Percentiles rank a stretch among this genome's conserved stretches.
Evolutionary conservation across 768 basidiomycete genomes (phyloP).

Genomic region (Hypholoma sublateritium): DNA sequence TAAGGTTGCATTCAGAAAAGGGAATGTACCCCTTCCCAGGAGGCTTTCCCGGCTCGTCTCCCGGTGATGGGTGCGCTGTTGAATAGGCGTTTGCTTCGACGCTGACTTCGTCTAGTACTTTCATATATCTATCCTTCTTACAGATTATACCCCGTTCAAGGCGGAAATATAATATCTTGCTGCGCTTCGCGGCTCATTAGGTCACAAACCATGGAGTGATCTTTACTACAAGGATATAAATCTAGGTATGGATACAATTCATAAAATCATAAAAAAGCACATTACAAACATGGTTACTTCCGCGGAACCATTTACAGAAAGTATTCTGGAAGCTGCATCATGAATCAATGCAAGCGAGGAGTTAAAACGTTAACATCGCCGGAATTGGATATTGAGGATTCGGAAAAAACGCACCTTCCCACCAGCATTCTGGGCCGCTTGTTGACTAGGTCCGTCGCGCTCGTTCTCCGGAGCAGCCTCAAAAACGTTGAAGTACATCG

Average conservation of each 20-base stretch:
- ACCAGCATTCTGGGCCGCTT: slow-evolving; percentile 66
- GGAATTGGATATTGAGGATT: neutral
- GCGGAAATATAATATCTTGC: slow-evolving; percentile 2
- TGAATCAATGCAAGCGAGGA: slow-evolving; percentile 13
- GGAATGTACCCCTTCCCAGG: slow-evolving; percentile 19
- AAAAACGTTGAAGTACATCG: slow-evolving; percentile 96
- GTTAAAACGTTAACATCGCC: slow-evolving; percentile 2
- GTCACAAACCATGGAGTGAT: slow-evolving; percentile 2
- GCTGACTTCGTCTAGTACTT: slow-evolving; percentile 1
- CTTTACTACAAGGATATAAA: slow-evolving; percentile 6
- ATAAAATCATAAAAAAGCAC: slow-evolving; percentile 14
- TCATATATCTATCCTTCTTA: slow-evolving; percentile 3
- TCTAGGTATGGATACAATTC: slow-evolving; percentile 10
- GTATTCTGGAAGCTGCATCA: slow-evolving; percentile 72
- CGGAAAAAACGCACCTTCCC: slow-evolving; percentile 54
- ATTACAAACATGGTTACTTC: slow-evolving; percentile 8
- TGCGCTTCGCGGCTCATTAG: slow-evolving; percentile 2
- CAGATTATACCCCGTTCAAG: slow-evolving; percentile 5
- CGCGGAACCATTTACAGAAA: slow-evolving; percentile 47
- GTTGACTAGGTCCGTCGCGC: slow-evolving; percentile 81
- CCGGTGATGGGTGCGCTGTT: slow-evolving; percentile 7
- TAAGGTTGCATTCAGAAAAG: slow-evolving; percentile 22
- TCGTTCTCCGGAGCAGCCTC: slow-evolving; percentile 99
- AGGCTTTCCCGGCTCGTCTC: slow-evolving; percentile 15
- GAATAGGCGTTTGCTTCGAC: slow-evolving; percentile 3